These are phyloP conservation scores for Polytolypa hystricis DNA, from an alignment of 2,329 filamentous ascomycete genomes.

Conservation along the genomic window DNA sequence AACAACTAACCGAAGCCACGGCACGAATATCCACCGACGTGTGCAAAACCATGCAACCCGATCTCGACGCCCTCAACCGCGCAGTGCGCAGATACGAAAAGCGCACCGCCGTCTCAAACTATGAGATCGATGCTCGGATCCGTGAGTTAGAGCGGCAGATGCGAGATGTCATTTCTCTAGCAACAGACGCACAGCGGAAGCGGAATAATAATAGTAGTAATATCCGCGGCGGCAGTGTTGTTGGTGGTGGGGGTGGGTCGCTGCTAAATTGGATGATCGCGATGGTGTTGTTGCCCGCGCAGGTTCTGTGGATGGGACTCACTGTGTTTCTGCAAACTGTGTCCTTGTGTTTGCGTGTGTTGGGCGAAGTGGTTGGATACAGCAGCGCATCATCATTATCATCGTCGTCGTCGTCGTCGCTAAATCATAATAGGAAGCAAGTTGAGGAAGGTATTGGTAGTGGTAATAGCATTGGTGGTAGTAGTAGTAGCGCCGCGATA, in stretches of 20 bases:
- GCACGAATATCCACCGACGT: conserved; percentile 42
- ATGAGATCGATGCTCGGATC: conserved; percentile 66
- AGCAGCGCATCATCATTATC: no score
- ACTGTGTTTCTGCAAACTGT: no score
- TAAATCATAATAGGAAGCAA: no score
- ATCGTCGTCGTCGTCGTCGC: no score
- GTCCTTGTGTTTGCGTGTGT: no score
- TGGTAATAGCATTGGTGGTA: no score
- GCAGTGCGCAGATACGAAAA: conserved; percentile 89
- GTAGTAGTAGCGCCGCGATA: no score
- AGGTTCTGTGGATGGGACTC: conserved; percentile 15
- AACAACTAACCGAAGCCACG: conserved; percentile 16
- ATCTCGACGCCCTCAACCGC: conserved; percentile 77
- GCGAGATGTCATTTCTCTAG: conserved; percentile 65
- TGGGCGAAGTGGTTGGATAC: no score
- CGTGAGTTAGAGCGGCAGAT: conserved; percentile 59
- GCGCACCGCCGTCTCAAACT: conserved; percentile 61
- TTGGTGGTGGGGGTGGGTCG: no score
- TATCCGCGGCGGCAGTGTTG: no score
- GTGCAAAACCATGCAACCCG: conserved; percentile 58
- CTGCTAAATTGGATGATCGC: conserved; percentile 29
- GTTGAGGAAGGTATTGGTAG: no score
- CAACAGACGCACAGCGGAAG: conserved; percentile 9
- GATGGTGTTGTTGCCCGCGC: conserved; percentile 26
- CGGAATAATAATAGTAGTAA: no score